These are phyloP conservation scores for Acanthamoeba castellanii DNA, from an alignment of 208 protist genomes.

Conservation along the genomic window DNA sequence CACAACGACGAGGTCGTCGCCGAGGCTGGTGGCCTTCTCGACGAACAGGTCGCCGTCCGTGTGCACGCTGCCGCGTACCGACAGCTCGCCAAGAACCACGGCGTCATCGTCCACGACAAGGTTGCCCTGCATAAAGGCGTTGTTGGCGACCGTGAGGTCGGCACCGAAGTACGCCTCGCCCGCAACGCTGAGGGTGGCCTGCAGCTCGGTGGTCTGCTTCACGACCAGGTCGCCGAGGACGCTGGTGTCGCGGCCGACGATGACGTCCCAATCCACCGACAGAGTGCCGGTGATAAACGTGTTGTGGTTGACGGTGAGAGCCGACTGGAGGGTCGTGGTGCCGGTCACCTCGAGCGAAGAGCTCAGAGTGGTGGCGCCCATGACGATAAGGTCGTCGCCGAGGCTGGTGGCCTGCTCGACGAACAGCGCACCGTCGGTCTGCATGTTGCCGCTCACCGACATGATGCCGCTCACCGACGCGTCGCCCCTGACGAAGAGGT, in stretches of 20 bases:
- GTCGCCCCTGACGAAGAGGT: background rate
- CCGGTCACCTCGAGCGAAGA: background rate
- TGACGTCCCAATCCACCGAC: background rate
- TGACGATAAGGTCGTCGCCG: background rate
- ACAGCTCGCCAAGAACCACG: background rate
- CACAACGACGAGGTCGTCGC: background rate
- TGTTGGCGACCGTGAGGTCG: background rate
- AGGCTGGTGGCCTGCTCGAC: constrained; percentile 21
- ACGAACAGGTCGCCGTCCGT: background rate
- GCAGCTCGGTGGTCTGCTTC: background rate
- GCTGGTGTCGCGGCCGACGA: background rate
- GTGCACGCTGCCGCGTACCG: background rate
- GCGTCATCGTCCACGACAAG: background rate
- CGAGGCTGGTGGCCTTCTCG: constrained; percentile 15
- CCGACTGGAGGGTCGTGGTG: background rate
- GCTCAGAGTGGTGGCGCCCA: background rate
- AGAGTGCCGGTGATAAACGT: background rate
- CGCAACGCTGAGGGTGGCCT: background rate
- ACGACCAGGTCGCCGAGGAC: background rate
- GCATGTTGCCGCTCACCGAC: background rate
- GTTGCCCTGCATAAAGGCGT: background rate
- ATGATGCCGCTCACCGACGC: background rate
- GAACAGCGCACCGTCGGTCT: background rate
- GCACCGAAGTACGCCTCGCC: background rate
- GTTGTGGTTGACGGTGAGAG: background rate